A percentile compares a stretch with the other conserved stretches of the same genome.
Conservation (phyloP, 2,329 filamentous ascomycete species). For the Colletotrichum sidae region DNA sequence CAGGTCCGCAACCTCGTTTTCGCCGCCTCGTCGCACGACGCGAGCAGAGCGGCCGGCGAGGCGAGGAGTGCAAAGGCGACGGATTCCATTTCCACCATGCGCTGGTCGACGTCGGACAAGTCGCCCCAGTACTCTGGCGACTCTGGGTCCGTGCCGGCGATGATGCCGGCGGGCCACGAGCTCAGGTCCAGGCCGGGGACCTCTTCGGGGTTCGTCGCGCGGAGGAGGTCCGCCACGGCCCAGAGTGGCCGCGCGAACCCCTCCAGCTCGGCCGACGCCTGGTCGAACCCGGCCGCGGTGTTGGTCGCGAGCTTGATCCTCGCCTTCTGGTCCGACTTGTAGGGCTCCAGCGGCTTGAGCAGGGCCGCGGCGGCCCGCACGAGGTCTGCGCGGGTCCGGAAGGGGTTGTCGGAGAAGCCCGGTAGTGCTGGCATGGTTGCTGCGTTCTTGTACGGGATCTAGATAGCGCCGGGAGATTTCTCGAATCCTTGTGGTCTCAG, state of each 20-base stretch:
- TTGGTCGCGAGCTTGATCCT: constrained; percentile 45
- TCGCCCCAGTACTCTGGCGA: constrained; percentile 53
- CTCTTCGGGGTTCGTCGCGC: constrained; percentile 45
- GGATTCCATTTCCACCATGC: constrained; percentile 60
- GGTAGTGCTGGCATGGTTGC: constrained; percentile 41
- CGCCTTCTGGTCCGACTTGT: constrained; percentile 44
- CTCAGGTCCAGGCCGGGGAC: constrained; percentile 14
- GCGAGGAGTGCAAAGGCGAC: constrained; percentile 55
- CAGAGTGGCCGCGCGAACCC: constrained; percentile 48
- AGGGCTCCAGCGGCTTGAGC: constrained; percentile 41
- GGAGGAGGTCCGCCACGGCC: constrained; percentile 47
- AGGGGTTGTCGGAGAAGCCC: constrained; percentile 49
- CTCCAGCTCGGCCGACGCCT: constrained; percentile 50
- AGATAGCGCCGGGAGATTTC: too few species aligned
- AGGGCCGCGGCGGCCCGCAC: constrained; percentile 42
- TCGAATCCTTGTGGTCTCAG: too few species aligned
- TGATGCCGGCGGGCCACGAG: constrained; percentile 40
- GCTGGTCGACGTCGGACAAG: constrained; percentile 52
- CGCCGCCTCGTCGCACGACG: constrained; percentile 40
- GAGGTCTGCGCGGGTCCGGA: constrained; percentile 45
- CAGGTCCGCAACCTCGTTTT: constrained; percentile 48
- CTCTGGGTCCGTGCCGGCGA: constrained; percentile 39
- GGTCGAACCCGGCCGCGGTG: constrained; percentile 49
- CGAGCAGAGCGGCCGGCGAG: constrained; percentile 48
- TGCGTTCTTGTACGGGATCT: not conserved